Base-by-base conservation (phyloP, 257 asterid species). In the Solanum chilense region DNA sequence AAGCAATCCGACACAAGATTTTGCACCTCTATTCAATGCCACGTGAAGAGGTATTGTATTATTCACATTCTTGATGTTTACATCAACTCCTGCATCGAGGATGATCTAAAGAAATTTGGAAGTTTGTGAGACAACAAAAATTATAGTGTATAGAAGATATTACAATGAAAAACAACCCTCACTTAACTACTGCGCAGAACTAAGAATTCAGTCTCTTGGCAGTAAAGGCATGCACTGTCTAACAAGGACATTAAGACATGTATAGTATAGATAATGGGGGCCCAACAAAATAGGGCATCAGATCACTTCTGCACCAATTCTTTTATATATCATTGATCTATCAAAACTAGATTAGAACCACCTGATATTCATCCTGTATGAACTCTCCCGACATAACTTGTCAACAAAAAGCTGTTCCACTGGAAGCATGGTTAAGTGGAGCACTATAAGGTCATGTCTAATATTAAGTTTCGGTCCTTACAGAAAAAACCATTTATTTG, bases 1-100 rank as follows among this genome's bases (percentile, higher is more conserved):
- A 91, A 95, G 99, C 91, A 95, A 92, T 81, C 92, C 97, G 75
- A 97, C 99, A 89, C 99, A 94, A 89, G 99, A 94, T 86, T 96
- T 97, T 89, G 99, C 96, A 87, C 99, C 99, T 93, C 99, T 94
- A 85, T 98, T 98, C 94, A 97, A 90, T 88, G 99, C 99, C 90
- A 97, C 98, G 91, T 97, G 99, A 60, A 97, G 97, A 87, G 99
- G 99, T 88, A 93, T 93, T 81, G 98, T 93, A 87, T 95, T 97
- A 92, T 93, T 96, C 89, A 88, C 91, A 89, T 94, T 96, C 92
- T 97, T 96, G 93, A 93, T 93, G 91, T 97, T 95, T 69, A 95
- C 99, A 91, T 97, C 95, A 86, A 97, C 97, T n/a, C 98, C 99
- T 84, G 98, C 95, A 82, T 94, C 99, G 89, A 95, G 93, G 88